Base-by-base conservation (phyloP, 768 basidiomycete genomes). In the Trametes punicea region DNA sequence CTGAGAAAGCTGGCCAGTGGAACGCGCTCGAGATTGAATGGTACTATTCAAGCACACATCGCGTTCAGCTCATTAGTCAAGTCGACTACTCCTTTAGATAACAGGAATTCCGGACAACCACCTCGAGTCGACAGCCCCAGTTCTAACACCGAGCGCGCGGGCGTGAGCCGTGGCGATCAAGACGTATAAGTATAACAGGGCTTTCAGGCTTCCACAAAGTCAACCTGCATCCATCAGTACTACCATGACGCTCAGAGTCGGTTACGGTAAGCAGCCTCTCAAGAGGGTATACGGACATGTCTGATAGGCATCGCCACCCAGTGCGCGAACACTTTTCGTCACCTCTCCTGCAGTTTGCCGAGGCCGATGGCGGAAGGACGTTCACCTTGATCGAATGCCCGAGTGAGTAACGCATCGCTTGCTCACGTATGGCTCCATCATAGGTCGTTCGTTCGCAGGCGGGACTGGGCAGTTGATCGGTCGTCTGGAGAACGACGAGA, bases 261-360 rank as follows among this genome's bases (percentile, higher is more conserved):
- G 58, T 15, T 60, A 33, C 49, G 58, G 58, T 51, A 16, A 33
- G 57, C 26, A 7, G 16, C 29, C 18, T 30, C 3, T 1, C 29
- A 8, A 11, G 20, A 16, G 8, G 11, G 10, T 2, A 25, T 2
- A 30, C 23, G 15, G 25, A n/a, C 25, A 13, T 15, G 8, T 0
- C 6, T 26, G 21, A 44, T 5, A 10, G 42, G n/a, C 9, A 1
- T 36, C 16, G 20, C 40, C 23, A n/a, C 7, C n/a, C 39, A 88
- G 88, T 93, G 46, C 77, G 88, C 29, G 90, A 93, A 67, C 94
- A 97, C 70, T 98, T 98, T 72, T 90, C 89, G 15, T 89, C 90
- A 1, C 96, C 96, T 0, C 77, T 99, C 15, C 81, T 98, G 2
- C 94, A 96, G 67, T 91, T 87, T 65, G 84, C 85, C 2, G 82